These are phyloP conservation scores for Trametes elegans DNA, from an alignment of 768 basidiomycete genomes.

Conservation along the genomic window DNA sequence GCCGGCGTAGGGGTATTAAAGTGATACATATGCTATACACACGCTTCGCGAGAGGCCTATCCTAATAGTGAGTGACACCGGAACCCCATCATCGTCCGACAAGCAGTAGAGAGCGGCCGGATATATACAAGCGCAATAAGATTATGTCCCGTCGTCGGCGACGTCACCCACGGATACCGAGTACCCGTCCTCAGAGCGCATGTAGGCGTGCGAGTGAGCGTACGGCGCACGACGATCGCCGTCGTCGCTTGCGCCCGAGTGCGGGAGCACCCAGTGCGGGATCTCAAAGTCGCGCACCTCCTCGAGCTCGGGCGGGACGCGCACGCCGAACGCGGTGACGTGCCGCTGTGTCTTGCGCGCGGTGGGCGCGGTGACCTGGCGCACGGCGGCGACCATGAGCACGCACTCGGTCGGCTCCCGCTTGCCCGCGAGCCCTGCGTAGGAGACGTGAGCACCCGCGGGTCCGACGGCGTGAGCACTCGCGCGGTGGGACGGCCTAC, in stretches of 20 bases:
- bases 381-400: conserved; percentile 50
- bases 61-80: conserved; percentile 4
- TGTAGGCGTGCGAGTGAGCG: conserved; percentile 15
- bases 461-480: too few species aligned
- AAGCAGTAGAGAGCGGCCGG: neutral
- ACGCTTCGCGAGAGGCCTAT: conserved; percentile 1
- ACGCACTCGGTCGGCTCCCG: conserved; percentile 28
- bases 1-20: neutral
- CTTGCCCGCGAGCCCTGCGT: conserved; percentile 16
- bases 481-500: neutral
- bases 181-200: conserved; percentile 2
- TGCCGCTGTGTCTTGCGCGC: conserved; percentile 52
- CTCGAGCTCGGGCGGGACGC: conserved; percentile 49
- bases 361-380: conserved; percentile 42
- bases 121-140: neutral
- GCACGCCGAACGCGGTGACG: conserved; percentile 57
- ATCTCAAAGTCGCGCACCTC: conserved; percentile 53
- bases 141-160: conserved; percentile 6
- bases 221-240: conserved; percentile 7
- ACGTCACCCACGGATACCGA: conserved; percentile 5
- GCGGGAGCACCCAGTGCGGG: conserved; percentile 48
- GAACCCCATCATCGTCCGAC: neutral
- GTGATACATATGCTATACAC: conserved; percentile 17
- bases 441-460: neutral
- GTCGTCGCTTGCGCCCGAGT: conserved; percentile 10